phyloP scores from a whole-genome alignment of 2,329 filamentous ascomycete species.

The Zarea fungicola region DNA sequence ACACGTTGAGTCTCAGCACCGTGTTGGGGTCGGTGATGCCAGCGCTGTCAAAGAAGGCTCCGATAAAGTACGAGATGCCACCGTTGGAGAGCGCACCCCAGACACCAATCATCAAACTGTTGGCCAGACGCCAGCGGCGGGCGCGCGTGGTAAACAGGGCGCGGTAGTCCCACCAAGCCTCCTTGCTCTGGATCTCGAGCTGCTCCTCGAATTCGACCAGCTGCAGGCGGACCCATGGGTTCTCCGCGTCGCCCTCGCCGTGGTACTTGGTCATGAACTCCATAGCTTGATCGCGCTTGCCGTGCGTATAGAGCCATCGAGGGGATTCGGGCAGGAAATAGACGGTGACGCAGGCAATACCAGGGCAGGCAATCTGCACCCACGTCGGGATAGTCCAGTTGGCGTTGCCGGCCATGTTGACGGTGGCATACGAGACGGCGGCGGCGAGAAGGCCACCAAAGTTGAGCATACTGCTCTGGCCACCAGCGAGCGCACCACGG shows the following conservation, averaged over 20 bases:
- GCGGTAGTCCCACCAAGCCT: constrained; percentile 46
- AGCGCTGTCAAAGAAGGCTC: constrained; percentile 43
- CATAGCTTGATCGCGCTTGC: constrained; percentile 30
- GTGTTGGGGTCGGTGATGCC: constrained; percentile 34
- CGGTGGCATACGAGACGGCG: constrained; percentile 41
- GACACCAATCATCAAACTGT: constrained; percentile 30
- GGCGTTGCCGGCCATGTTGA: constrained; percentile 31
- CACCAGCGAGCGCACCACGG: constrained; percentile 28
- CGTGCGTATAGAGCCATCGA: constrained; percentile 36
- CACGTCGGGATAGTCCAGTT: constrained; percentile 39
- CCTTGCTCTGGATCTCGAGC: constrained; percentile 39
- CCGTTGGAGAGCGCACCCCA: constrained; percentile 25
- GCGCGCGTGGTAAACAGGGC: constrained; percentile 38
- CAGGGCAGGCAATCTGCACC: constrained; percentile 39
- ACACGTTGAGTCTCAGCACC: constrained; percentile 20
- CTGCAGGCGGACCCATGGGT: constrained; percentile 41
- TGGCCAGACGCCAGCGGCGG: constrained; percentile 35
- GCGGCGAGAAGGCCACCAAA: constrained; percentile 45
- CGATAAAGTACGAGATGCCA: constrained; percentile 45
- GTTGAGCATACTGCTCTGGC: constrained; percentile 39
- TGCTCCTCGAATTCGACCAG: constrained; percentile 38
- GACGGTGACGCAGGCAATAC: constrained; percentile 30
- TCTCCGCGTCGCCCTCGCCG: constrained; percentile 39
- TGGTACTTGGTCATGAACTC: constrained; percentile 37
- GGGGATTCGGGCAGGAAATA: constrained; percentile 38